These are phyloP conservation scores for Claviceps purpurea DNA, from an alignment of 2,329 filamentous ascomycete species.

Conservation along the genomic window DNA sequence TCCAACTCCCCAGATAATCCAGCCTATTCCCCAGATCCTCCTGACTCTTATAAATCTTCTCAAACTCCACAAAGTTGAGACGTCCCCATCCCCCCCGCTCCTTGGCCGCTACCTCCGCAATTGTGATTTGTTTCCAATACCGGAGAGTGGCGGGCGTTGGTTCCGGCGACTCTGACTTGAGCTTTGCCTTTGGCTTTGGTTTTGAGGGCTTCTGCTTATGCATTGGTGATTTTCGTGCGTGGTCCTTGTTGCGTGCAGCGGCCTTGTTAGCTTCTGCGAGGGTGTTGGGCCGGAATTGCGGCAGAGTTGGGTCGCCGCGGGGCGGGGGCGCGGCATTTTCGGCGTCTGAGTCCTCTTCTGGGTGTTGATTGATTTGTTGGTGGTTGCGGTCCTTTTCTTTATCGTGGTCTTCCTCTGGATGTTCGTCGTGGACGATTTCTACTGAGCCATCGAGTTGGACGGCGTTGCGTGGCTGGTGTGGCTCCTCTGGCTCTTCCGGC, in stretches of 20 bases:
- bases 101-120: constrained; percentile 54
- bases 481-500: constrained; percentile 9
- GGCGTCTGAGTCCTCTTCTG: constrained; percentile 9
- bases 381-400: not conserved
- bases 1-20: constrained; percentile 80
- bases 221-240: not conserved
- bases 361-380: not conserved
- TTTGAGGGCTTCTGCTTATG: not conserved
- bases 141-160: constrained; percentile 23
- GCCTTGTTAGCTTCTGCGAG: constrained; percentile 11
- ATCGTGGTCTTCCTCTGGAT: constrained; percentile 4
- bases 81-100: constrained; percentile 67
- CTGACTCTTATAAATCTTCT: constrained; percentile 55
- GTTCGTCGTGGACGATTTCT: constrained; percentile 13
- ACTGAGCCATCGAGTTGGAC: constrained; percentile 18
- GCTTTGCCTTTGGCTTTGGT: not conserved
- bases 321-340: constrained; percentile 10
- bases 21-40: constrained; percentile 50
- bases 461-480: constrained; percentile 17
- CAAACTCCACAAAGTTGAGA: constrained; percentile 69
- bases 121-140: constrained; percentile 43
- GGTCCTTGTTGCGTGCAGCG: not conserved
- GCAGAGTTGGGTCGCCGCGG: constrained; percentile 48
- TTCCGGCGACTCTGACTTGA: constrained; percentile 5
- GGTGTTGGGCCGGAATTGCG: constrained; percentile 53